Base-by-base conservation (phyloP, 257 asterid genomes). In the Solanum habrochaites region DNA sequence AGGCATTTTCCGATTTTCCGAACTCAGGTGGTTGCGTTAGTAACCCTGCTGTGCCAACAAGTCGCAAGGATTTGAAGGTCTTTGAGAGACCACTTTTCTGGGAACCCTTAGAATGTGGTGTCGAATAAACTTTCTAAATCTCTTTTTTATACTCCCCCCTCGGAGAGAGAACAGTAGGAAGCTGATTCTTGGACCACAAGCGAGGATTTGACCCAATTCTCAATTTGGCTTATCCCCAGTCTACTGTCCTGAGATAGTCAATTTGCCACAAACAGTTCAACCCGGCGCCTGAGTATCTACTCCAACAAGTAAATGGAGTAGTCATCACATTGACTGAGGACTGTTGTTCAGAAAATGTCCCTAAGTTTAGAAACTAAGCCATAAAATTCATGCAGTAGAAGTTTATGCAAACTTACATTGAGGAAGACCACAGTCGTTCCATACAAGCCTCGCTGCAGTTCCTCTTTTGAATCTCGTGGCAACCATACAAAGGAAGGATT, bases 221-320 rank as follows among this genome's bases (percentile, higher is more conserved):
- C 99, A 14, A 96, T 92, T 82, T 95, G n/a, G 98, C 90, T 96
- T 96, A 93, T 95, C 99, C 99, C 99, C 95, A 4, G 99, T 96
- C 87, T 96, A 96, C 89, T 96, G 99, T n/a, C 92, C 99, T 91
- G 40, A 96, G 96, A 89, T 94, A 96, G 92, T 96, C 99, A 40
- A 96, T 96, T 91, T 96, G 25, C 99, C 99, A 43, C 99, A 93
- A 7, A 93, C 98, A 96, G 94, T 91, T 94, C 95, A 9, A n/a
- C n/a, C n/a, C 90, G 94, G 52, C 91, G 90, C n/a, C 87, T 93
- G 90, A 60, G 91, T 89, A 85, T 96, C 98, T 42, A 96, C 98
- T 82, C 99, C 99, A 91, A 95, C 98, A 4, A 96, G 98, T 77
- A 96, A 91, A n/a, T n/a, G 87, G 99, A 96, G 88, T 96, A 96